Percentiles rank a stretch among this genome's conserved stretches.
Evolutionary conservation across 306 rosid species (phyloP).

Genomic region (Arachis stenosperma): DNA sequence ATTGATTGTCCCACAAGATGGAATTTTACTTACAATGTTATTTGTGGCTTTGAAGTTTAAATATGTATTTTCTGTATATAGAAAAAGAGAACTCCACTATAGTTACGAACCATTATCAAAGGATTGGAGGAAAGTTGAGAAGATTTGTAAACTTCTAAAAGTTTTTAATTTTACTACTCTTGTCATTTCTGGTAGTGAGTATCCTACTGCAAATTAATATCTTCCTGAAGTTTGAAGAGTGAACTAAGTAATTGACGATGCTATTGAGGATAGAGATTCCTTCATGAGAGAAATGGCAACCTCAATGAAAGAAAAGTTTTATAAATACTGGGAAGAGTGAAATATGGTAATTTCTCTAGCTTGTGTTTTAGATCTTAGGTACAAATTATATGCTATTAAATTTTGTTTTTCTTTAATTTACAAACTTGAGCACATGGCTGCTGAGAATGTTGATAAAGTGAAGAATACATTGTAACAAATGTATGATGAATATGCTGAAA

Average conservation of each 20-base stretch:
- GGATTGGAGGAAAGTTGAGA: constrained; percentile 5
- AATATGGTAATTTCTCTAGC: background rate
- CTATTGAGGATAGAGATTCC: background rate
- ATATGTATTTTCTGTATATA: background rate
- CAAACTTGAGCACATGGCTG: too few relatives aligned
- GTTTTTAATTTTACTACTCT: constrained; percentile 5
- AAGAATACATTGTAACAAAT: too few relatives aligned
- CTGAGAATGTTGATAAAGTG: too few relatives aligned
- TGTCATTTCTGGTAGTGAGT: background rate
- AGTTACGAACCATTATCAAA: background rate
- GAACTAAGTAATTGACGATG: background rate
- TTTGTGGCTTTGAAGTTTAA: background rate
- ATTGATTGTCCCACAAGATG: background rate
- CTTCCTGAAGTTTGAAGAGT: constrained; percentile 2
- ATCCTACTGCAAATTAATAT: background rate
- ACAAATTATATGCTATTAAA: background rate
- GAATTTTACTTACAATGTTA: constrained; percentile 7
- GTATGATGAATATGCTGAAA: too few relatives aligned
- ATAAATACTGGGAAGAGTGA: background rate
- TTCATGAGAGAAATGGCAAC: background rate
- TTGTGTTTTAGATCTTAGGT: background rate
- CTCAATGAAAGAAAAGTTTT: background rate
- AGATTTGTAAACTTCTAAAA: background rate
- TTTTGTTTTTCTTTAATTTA: background rate
- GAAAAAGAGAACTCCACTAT: background rate